A percentile compares a stretch with the other conserved stretches of the same genome.
These are phyloP conservation scores for Ceriops decandra DNA, from an alignment of 345 rosid species.

Conservation along the genomic window DNA sequence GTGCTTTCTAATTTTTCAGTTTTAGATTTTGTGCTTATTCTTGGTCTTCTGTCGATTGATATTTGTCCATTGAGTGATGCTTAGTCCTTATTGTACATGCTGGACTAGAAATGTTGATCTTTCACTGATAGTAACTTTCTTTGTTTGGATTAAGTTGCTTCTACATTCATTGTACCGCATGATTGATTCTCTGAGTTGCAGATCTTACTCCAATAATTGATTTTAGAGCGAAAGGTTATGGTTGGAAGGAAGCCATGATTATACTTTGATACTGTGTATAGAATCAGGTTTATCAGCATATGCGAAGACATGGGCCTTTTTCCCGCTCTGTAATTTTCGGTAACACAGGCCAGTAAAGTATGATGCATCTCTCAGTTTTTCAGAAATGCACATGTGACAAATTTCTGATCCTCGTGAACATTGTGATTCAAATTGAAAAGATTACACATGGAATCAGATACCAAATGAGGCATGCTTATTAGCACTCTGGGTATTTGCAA, in stretches of 20 bases:
- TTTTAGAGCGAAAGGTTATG: background rate
- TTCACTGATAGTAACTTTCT: too few species aligned
- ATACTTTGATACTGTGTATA: background rate
- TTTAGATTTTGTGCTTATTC: background rate
- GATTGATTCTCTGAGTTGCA: background rate
- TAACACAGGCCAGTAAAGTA: background rate
- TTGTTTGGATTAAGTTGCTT: background rate
- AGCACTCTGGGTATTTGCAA: background rate
- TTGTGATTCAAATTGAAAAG: background rate
- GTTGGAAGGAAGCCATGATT: background rate
- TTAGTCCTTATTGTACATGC: background rate
- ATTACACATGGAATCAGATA: background rate
- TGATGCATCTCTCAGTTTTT: background rate
- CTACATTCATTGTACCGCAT: background rate
- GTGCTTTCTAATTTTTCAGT: background rate
- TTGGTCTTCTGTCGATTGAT: background rate
- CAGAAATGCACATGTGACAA: background rate
- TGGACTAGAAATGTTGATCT: background rate
- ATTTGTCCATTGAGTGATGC: background rate
- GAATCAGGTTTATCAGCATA: background rate
- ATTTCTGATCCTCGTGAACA: background rate
- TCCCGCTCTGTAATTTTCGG: too few species aligned
- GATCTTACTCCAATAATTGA: conserved; percentile 2
- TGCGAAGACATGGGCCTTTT: background rate
- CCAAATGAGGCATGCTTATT: background rate